Percentiles rank a stretch among this genome's conserved stretches.
Evolutionary conservation across 257 asterid genomes (phyloP).

Genomic region (Forsythia suspensa): DNA sequence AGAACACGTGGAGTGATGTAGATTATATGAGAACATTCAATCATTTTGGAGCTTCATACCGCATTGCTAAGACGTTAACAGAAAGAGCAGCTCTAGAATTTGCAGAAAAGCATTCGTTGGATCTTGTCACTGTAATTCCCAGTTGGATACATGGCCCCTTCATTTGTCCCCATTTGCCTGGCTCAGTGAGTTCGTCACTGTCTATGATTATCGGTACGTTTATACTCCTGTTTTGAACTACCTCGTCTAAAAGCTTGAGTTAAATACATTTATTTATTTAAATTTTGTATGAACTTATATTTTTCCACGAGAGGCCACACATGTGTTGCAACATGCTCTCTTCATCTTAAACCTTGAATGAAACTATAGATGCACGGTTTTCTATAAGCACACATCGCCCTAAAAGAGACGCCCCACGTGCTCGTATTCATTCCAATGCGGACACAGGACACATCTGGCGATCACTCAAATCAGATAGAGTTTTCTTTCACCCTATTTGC

Average conservation of each 20-base stretch:
- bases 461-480: background rate
- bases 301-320: no score
- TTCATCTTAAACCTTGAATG: no score
- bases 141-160: conserved; percentile 61
- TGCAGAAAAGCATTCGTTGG: conserved; percentile 43
- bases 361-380: no score
- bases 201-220: conserved; percentile 40
- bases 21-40: conserved; percentile 23
- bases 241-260: background rate
- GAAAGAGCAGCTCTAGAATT: conserved; percentile 62
- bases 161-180: conserved; percentile 39
- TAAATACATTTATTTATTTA: no score
- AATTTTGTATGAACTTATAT: no score
- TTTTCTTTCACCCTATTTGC: no score
- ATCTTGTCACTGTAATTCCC: conserved; percentile 49
- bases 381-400: no score
- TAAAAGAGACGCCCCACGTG: no score
- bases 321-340: no score
- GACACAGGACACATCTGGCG: no score
- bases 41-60: conserved; percentile 20
- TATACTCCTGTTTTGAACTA: background rate
- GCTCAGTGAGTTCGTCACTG: conserved; percentile 39
- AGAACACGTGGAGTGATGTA: conserved; percentile 41
- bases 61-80: conserved; percentile 41
- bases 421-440: no score